These are phyloP conservation scores for Brachypodium distachyon DNA, from an alignment of 202 grass and related monocot species.

Conservation along the genomic window DNA sequence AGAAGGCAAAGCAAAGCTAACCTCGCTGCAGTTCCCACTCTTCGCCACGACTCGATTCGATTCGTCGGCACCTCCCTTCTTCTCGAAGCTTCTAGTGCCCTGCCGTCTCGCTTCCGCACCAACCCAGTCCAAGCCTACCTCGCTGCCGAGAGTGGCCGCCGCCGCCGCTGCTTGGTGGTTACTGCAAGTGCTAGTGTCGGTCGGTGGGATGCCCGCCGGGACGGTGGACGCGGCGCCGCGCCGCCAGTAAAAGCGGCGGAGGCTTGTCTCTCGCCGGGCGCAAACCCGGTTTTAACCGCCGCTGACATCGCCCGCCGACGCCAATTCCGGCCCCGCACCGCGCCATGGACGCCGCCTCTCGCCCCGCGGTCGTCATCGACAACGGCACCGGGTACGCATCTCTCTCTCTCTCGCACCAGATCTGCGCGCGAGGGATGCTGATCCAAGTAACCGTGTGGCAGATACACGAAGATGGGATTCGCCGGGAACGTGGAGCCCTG, in stretches of 20 bases:
- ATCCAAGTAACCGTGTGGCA: constrained; percentile 13
- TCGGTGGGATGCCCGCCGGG: constrained; percentile 30
- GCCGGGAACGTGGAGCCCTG: constrained; percentile 97
- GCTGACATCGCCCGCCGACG: background rate
- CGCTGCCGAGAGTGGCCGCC: no score
- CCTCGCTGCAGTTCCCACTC: background rate
- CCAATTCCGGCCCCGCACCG: background rate
- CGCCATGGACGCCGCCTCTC: constrained; percentile 71
- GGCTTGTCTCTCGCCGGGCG: background rate
- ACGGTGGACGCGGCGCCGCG: constrained; percentile 27
- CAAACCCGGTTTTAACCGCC: background rate
- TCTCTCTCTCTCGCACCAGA: background rate
- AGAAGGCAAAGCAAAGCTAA: background rate
- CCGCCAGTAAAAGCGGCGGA: background rate
- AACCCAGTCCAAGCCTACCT: background rate
- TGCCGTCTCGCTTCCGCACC: background rate
- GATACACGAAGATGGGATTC: constrained; percentile 99
- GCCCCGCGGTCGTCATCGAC: constrained; percentile 98
- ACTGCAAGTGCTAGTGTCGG: constrained; percentile 10
- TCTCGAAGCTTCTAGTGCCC: constrained; percentile 7
- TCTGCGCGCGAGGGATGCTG: constrained; percentile 17
- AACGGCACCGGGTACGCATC: constrained; percentile 81
- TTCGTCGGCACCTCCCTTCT: background rate
- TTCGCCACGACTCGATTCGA: background rate
- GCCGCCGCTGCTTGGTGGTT: background rate